Conservation (phyloP, 2,329 filamentous ascomycete genomes). For the Annulohypoxylon truncatum region DNA sequence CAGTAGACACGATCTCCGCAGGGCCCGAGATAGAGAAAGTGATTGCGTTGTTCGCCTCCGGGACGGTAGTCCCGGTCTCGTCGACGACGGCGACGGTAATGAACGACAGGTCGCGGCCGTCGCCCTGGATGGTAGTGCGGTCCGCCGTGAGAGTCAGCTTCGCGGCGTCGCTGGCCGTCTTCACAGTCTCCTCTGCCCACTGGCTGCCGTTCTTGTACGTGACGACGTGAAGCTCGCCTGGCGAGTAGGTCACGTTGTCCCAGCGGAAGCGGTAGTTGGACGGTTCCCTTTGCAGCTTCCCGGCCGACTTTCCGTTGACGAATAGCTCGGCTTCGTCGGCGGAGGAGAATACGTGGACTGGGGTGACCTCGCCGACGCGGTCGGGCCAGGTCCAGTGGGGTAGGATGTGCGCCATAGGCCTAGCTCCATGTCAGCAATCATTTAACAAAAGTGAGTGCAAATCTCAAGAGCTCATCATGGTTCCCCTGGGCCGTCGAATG, state of each 20-base stretch:
- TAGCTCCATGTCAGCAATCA: background rate
- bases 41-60: constrained; percentile 55
- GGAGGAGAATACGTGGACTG: constrained; percentile 64
- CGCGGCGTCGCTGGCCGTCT: constrained; percentile 56
- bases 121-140: constrained; percentile 52
- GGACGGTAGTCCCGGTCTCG: constrained; percentile 55
- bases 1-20: constrained; percentile 61
- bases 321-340: constrained; percentile 66
- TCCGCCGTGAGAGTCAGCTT: constrained; percentile 55
- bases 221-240: constrained; percentile 60
- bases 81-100: constrained; percentile 60
- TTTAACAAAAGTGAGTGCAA: background rate
- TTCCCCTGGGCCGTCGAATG: background rate
- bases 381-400: constrained; percentile 55
- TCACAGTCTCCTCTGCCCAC: constrained; percentile 58
- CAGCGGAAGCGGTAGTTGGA: constrained; percentile 58
- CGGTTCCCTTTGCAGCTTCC: constrained; percentile 50
- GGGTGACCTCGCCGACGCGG: constrained; percentile 59
- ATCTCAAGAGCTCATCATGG: background rate
- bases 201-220: constrained; percentile 59
- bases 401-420: constrained; percentile 45
- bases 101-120: constrained; percentile 60
- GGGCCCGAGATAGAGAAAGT: constrained; percentile 58
- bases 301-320: constrained; percentile 61
- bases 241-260: constrained; percentile 61